Evolutionary conservation across 371 early-diverging fungal species (phyloP).

Genomic region (Rhizopus arrhizus): DNA sequence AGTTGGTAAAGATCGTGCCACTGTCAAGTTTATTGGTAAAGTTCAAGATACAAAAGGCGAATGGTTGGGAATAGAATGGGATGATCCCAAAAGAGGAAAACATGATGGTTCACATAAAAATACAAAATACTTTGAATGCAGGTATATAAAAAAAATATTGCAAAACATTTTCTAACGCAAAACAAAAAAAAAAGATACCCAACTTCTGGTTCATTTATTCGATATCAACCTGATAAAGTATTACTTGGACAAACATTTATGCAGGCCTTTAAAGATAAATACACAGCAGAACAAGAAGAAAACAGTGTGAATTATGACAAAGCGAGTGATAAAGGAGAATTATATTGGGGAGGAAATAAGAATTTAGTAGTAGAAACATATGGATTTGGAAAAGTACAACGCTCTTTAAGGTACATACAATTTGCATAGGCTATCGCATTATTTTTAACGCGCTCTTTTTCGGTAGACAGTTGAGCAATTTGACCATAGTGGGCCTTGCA

Average conservation of each 20-base stretch:
- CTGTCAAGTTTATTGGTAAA: conserved; percentile 70
- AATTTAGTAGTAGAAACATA: conserved; percentile 73
- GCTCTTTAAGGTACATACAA: conserved; percentile 48
- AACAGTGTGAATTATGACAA: conserved; percentile 18
- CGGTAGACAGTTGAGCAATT: conserved; percentile 39
- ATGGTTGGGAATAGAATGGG: conserved; percentile 95
- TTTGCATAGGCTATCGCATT: conserved; percentile 1
- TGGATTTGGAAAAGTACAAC: conserved; percentile 77
- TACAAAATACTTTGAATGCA: conserved; percentile 70
- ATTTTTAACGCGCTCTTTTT: not conserved
- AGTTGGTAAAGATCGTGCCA: conserved; percentile 53
- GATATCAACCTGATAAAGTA: conserved; percentile 58
- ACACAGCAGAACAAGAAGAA: conserved; percentile 30
- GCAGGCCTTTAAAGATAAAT: conserved; percentile 58
- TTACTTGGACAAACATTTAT: conserved; percentile 55
- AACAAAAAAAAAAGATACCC: conserved; percentile 15
- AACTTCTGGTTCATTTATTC: conserved; percentile 79
- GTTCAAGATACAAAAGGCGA: conserved; percentile 60
- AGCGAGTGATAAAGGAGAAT: conserved; percentile 35
- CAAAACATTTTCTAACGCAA: not conserved
- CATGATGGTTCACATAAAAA: conserved; percentile 76
- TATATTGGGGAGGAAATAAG: conserved; percentile 53
- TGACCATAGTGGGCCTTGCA: conserved; percentile 61
- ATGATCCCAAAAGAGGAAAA: conserved; percentile 76
- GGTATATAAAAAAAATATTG: conserved; percentile 30